Evolutionary conservation across 164 flowering plant genomes (phyloP), one percentile per base, ranked within the genome.

Genomic region (Tinospora cordifolia): DNA sequence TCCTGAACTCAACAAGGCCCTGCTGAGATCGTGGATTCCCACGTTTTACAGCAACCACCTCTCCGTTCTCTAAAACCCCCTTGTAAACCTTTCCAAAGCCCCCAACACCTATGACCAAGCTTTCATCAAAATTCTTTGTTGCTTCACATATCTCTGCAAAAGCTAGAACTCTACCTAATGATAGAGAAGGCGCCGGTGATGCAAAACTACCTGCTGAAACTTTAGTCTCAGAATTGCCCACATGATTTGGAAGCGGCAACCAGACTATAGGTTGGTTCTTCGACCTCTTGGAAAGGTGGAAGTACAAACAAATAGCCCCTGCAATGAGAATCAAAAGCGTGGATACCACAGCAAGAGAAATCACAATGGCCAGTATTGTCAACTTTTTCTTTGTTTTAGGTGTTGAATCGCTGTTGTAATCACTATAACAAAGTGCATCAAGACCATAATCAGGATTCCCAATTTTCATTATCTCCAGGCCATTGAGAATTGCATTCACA

Each of bases 401-500:
- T 70, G 63, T 77, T 11, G 62, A 27, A 64, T 49, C 44, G 15
- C n/a, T 62, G 24, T 22, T 62, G 24, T 51, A 25, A 39, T 30
- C 68, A 3, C 67, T 57, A 39, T 15, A 62, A 65, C 69, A 62
- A 66, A 76, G 67, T 9, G 72, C 81, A 74, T 80, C 83, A 15
- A 86, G 78, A 26, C 84, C 81, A 26, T 66, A 59, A 54, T 63
- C 60, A 0, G 62, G 41, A 51, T 77, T 80, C 76, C 84, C 83
- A 40, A 84, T 71, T 72, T 85, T 87, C 83, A 83, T 68, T 19
- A 85, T 81, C 82, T 87, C 88, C 71, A 85, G 65, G 12, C 88
- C 88, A 73, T 85, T 85, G 39, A 85, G 75, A 44, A 85, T 73
- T 26, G 90, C 90, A 77, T 85, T 85, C 27, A 79, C 30, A 26